Base-by-base conservation (phyloP, 192 early-diverging fungal genomes). In the Rhizophagus clarus region DNA sequence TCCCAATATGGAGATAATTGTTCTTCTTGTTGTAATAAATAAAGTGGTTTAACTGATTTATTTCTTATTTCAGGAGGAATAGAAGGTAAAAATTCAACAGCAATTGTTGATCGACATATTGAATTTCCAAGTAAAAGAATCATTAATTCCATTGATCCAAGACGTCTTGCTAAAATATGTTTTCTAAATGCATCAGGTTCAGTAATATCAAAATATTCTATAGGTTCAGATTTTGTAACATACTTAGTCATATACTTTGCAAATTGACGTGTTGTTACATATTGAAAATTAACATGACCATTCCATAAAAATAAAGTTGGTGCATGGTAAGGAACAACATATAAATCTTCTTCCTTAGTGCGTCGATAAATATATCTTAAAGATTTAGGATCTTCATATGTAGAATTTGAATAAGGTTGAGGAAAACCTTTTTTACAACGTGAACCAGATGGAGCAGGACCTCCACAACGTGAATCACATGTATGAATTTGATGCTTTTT, bases 241-340 rank as follows among this genome's bases (percentile, higher is more conserved):
- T 64, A 64, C 22, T 64, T 64, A 22, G 62, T 64, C 62, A 64
- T 64, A 64, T 64, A 64, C 22, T 28, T n/a, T 64, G 62, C 62
- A 22, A 64, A 64, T n/a, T 28, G n/a, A 26, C 28, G 8, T 26
- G n/a, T 4, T 26, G 62, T 64, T n/a, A 64, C 62, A 64, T 64
- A 64, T 64, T 64, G 62, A 28, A 64, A 64, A 64, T 64, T 64
- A 0, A n/a, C 6, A 64, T 64, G 15, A 64, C n/a, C 62, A 64
- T 64, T 28, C 62, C 62, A 64, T 26, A 28, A 26, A n/a, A 64
- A 17, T 64, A 64, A 64, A 22, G 62, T 64, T 26, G 15, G 62
- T 28, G 62, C 62, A 64, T 64, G 62, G 6, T 26, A 64, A 3
- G 62, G 63, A 12, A 66, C 22, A 22, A 66, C 20, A 24, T 29